Conservation (phyloP, 345 rosid genomes). For the Clarkia xantiana region DNA sequence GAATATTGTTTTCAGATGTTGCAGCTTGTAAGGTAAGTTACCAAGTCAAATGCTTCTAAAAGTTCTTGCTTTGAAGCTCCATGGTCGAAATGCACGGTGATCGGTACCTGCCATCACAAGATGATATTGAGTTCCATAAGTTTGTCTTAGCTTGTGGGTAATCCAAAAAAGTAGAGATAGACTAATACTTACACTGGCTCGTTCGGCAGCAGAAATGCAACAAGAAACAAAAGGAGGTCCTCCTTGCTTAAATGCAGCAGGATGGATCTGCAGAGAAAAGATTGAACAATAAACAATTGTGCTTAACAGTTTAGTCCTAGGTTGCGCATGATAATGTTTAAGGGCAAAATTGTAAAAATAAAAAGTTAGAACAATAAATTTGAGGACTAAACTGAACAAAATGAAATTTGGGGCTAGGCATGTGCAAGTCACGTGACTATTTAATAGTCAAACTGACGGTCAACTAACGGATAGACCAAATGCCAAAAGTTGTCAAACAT, state of each 20-base stretch:
- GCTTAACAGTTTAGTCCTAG: too few species aligned
- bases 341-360: too few species aligned
- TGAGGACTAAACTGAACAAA: too few species aligned
- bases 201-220: slow-evolving; percentile 77
- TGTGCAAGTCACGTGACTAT: too few species aligned
- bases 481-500: too few species aligned
- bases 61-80: slow-evolving; percentile 77
- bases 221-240: slow-evolving; percentile 73
- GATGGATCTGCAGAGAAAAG: slow-evolving; percentile 53
- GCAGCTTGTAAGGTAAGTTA: slow-evolving; percentile 15
- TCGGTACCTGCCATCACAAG: slow-evolving; percentile 57
- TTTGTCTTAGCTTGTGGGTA: background rate
- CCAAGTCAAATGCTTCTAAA: slow-evolving; percentile 63
- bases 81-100: slow-evolving; percentile 90
- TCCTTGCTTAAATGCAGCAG: slow-evolving; percentile 72
- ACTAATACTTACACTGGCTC: slow-evolving; percentile 52
- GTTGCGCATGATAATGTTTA: too few species aligned
- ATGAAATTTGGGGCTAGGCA: too few species aligned
- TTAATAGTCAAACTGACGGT: too few species aligned
- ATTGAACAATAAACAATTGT: background rate
- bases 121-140: background rate
- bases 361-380: too few species aligned
- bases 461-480: too few species aligned
- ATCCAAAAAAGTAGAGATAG: background rate
- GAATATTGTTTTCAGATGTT: background rate